phyloP scores from a whole-genome alignment of 2,329 filamentous ascomycete species.

The Alternaria consortialis region DNA sequence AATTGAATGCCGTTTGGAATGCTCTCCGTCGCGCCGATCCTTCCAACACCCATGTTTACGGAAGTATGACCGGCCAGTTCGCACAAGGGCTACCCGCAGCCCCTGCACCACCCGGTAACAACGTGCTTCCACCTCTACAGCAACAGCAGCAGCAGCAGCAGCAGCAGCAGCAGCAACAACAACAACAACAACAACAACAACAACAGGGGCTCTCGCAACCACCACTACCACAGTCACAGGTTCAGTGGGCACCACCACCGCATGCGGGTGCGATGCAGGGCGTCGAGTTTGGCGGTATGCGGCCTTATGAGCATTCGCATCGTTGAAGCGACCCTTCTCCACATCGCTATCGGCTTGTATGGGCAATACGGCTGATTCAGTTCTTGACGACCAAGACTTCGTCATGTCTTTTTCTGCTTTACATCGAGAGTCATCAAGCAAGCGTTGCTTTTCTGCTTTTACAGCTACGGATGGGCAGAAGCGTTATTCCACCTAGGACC shows the following conservation, averaged over 20 bases:
- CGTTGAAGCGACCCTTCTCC: constrained; percentile 12
- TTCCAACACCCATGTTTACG: constrained; percentile 58
- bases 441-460: constrained; percentile 3
- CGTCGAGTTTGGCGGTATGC: constrained; percentile 56
- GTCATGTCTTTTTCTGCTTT: neutral
- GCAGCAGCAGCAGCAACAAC: constrained; percentile 24
- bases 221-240: constrained; percentile 43
- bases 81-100: constrained; percentile 50
- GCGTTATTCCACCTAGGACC: neutral
- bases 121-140: constrained; percentile 52
- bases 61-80: constrained; percentile 55
- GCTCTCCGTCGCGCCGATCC: constrained; percentile 58
- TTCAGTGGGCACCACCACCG: constrained; percentile 47
- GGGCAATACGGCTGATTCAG: neutral
- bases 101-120: constrained; percentile 37
- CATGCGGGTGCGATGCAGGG: constrained; percentile 56
- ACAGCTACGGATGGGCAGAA: neutral
- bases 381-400: neutral
- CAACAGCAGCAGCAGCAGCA: constrained; percentile 39
- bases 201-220: constrained; percentile 19
- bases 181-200: constrained; percentile 36
- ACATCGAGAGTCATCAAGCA: constrained; percentile 1
- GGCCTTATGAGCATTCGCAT: constrained; percentile 49
- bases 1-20: constrained; percentile 57
- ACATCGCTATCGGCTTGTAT: neutral